Base-by-base conservation (phyloP, 192 early-diverging fungal genomes). In the Phycomyces blakesleeanus region DNA sequence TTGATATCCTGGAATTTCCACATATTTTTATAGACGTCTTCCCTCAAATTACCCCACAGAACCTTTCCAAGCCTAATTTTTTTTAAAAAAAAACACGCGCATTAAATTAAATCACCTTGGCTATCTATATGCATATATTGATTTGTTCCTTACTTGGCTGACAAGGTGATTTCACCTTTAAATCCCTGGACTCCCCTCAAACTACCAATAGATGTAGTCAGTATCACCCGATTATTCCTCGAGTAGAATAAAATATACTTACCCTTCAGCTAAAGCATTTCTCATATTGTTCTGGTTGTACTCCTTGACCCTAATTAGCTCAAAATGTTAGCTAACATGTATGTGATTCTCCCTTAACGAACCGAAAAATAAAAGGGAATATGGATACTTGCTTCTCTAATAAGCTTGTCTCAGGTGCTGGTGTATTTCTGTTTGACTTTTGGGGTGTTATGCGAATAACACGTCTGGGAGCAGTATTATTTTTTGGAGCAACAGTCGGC, bases 31-130 rank as follows among this genome's bases (percentile, higher is more conserved):
- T 40, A 37, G n/a, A 71, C 34, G 3, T 64, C 62, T 1, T 57
- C 55, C 15, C 49, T 11, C 15, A 79, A 29, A n/a, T 79, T 64
- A 4, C 21, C 34, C 64, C 75, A 76, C 3, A 74, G 24, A 1
- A 73, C 65, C 29, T 79, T 79, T 11, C 78, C 78, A n/a, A 73
- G 51, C 29, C 76, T 77, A 65, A 39, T 51, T n/a, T n/a, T n/a
- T n/a, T 49, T 44, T 10, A 55, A 27, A 40, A 56, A 51, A 15
- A 16, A 52, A 42, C 12, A 66, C 21, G 0, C 7, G 22, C 29
- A 38, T 34, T 16, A 26, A 37, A 37, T 38, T 15, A 21, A 51
- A 50, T 44, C 55, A 42, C 27, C n/a, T 24, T 0, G n/a, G n/a
- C n/a, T n/a, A n/a, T n/a, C n/a, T n/a, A n/a, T n/a, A n/a, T n/a